Conservation (phyloP, 2,329 filamentous ascomycete genomes). For the Xylaria sp. region DNA sequence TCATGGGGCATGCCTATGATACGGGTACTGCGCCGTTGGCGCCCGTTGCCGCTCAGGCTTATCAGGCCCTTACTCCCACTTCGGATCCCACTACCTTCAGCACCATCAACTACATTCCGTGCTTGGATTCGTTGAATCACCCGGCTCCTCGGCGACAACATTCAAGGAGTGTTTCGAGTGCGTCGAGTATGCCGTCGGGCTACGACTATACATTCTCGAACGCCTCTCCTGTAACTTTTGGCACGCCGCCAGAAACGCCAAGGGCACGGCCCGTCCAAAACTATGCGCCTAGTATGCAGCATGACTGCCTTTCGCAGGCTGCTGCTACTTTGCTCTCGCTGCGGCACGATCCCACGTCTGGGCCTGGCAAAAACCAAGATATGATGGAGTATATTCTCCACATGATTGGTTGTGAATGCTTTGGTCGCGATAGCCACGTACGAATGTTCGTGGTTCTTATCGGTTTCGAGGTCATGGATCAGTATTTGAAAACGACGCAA, state of each 20-base stretch:
- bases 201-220: constrained; percentile 28
- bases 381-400: constrained; percentile 29
- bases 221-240: constrained; percentile 24
- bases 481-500: constrained; percentile 25
- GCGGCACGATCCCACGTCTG: constrained; percentile 16
- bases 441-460: constrained; percentile 32
- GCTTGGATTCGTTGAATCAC: constrained; percentile 22
- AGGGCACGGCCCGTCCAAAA: constrained; percentile 15
- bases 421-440: constrained; percentile 26
- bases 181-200: constrained; percentile 30
- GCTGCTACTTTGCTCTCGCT: constrained; percentile 27
- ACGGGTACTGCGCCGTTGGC: constrained; percentile 12
- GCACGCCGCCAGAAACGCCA: constrained; percentile 33
- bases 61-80: constrained; percentile 22
- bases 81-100: constrained; percentile 27
- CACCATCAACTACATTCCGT: constrained; percentile 24
- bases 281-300: constrained; percentile 22
- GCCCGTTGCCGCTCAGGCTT: constrained; percentile 15
- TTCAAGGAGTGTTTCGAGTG: constrained; percentile 32
- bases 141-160: constrained; percentile 20
- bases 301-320: constrained; percentile 32
- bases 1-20: constrained; percentile 22
- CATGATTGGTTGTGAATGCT: constrained; percentile 33
- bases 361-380: constrained; percentile 20
- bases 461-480: constrained; percentile 33